Conservation (phyloP, 345 rosid species). For the Gossypioides kirkii region DNA sequence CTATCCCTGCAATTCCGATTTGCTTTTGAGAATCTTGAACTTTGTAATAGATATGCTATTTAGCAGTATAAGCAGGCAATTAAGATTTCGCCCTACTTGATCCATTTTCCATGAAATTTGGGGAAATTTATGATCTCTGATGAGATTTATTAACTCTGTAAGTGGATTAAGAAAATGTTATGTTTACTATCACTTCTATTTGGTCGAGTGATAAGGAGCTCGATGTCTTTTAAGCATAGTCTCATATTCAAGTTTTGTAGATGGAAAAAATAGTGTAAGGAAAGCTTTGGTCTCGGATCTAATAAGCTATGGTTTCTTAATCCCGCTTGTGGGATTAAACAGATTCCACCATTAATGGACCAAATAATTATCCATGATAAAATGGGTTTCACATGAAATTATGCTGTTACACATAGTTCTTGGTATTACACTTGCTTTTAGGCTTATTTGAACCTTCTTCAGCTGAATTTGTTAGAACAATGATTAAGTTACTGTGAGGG, state of each 20-base stretch:
- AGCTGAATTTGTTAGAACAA: conserved; percentile 1
- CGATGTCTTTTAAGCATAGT: too few species aligned
- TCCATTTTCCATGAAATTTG: neutral
- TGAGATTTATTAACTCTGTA: too few species aligned
- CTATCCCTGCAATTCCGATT: neutral
- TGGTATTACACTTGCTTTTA: neutral
- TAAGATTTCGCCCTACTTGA: too few species aligned
- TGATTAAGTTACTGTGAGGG: neutral
- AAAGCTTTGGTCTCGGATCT: too few species aligned
- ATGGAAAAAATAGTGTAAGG: too few species aligned
- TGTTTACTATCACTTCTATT: too few species aligned
- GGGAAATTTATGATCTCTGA: neutral
- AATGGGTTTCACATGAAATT: too few species aligned
- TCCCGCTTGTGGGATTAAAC: neutral
- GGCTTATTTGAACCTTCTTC: neutral
- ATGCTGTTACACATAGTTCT: neutral
- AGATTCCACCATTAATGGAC: neutral
- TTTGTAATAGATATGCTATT: neutral
- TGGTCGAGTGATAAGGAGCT: too few species aligned
- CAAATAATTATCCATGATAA: too few species aligned
- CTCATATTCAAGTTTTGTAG: too few species aligned
- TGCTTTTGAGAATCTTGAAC: neutral
- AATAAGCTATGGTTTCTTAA: too few species aligned
- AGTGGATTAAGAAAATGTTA: neutral
- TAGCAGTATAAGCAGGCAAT: neutral